Evolutionary conservation across 257 asterid species (phyloP).

Genomic region (Gentiana straminea): DNA sequence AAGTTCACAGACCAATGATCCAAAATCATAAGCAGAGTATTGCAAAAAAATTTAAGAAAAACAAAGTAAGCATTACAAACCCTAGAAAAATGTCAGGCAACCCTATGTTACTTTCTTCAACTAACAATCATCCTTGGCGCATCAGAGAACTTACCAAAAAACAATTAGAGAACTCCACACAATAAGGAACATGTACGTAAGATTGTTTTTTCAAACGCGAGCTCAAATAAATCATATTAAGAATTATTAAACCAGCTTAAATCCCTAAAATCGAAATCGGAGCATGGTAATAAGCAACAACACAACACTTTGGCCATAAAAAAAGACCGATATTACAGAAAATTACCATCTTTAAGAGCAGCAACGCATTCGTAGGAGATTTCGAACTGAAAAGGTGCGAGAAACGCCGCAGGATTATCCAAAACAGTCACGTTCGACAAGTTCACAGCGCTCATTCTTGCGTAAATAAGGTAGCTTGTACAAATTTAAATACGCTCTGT

Average conservation of each 20-base stretch:
- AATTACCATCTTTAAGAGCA: slow-evolving; percentile 76
- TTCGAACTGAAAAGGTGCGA: slow-evolving; percentile 84
- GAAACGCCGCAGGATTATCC: slow-evolving; percentile 90
- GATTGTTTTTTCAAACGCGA: background rate
- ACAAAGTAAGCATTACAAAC: background rate
- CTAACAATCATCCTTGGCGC: background rate
- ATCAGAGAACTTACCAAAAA: no score
- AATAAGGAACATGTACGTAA: no score
- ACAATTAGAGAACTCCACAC: no score
- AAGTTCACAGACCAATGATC: no score
- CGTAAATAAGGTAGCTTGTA: slow-evolving; percentile 5
- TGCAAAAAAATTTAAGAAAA: no score
- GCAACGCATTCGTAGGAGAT: slow-evolving; percentile 91
- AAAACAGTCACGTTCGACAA: slow-evolving; percentile 83
- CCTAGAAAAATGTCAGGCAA: background rate
- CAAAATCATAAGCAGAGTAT: no score
- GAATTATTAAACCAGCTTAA: background rate
- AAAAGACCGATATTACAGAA: background rate
- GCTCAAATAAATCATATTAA: background rate
- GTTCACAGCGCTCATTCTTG: slow-evolving; percentile 82
- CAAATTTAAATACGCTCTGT: background rate
- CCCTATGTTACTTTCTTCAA: background rate
- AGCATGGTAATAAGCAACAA: background rate
- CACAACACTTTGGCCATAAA: background rate
- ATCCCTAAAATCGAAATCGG: slow-evolving; percentile 5